These are phyloP conservation scores for Herpetomonas tarakana DNA, from an alignment of 208 protist species.

Conservation along the genomic window DNA sequence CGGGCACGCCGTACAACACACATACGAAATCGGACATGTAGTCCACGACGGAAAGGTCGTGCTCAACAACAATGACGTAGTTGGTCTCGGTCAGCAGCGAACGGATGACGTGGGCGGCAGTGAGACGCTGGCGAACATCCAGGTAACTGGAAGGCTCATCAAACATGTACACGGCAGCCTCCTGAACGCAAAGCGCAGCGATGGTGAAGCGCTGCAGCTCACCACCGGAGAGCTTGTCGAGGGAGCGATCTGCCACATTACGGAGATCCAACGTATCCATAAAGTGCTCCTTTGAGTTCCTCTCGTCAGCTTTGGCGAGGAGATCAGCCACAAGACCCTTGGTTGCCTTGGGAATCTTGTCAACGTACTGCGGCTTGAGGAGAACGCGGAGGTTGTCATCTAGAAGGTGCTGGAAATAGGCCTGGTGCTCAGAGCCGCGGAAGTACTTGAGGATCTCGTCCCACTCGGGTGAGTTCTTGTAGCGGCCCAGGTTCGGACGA, in stretches of 20 bases:
- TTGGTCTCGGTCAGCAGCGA: constrained; percentile 90
- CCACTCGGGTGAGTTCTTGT: constrained; percentile 97
- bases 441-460: constrained; percentile 99
- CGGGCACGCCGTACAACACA: constrained; percentile 98
- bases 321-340: constrained; percentile 95
- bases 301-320: constrained; percentile 90
- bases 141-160: constrained; percentile 99
- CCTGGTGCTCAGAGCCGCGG: constrained; percentile 99
- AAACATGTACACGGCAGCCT: constrained; percentile 99
- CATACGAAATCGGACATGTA: constrained; percentile 99
- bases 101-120: constrained; percentile 97
- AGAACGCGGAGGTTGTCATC: constrained; percentile 98
- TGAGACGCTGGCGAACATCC: constrained; percentile 99
- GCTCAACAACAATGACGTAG: constrained; percentile 99
- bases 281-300: constrained; percentile 73
- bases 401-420: constrained; percentile 98
- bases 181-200: constrained; percentile 86
- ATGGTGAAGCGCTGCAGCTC: constrained; percentile 99
- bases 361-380: constrained; percentile 99
- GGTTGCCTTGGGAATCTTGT: constrained; percentile 97
- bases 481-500: constrained; percentile 99
- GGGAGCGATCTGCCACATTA: constrained; percentile 89
- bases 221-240: constrained; percentile 98
- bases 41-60: constrained; percentile 99
- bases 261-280: constrained; percentile 93